Conservation (phyloP, 306 rosid genomes). For the Hippophae gyantsensis region DNA sequence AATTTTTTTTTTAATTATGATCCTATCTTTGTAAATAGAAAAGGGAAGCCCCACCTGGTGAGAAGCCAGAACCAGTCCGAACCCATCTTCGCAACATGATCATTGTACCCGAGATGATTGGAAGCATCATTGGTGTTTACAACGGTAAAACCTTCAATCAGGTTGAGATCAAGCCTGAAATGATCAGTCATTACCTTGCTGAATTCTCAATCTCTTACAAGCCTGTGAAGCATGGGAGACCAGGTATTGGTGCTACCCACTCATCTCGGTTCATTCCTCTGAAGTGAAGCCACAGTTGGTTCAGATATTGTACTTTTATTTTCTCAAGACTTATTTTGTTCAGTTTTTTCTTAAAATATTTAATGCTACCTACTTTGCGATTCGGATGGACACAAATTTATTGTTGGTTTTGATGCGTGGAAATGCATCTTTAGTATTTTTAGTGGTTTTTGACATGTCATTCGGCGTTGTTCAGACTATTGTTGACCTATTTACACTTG, state of each 20-base stretch:
- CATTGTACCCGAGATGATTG: constrained; percentile 87
- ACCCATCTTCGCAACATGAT: constrained; percentile 92
- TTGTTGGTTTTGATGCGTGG: too few species aligned
- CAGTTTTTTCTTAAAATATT: constrained; percentile 24
- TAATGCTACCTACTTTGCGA: constrained; percentile 9
- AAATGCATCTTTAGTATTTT: too few species aligned
- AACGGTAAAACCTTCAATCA: constrained; percentile 88
- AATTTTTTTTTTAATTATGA: too few species aligned
- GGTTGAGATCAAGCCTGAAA: constrained; percentile 88
- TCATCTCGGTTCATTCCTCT: constrained; percentile 96
- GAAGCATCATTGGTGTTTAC: constrained; percentile 82
- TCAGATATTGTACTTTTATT: constrained; percentile 14
- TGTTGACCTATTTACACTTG: too few species aligned
- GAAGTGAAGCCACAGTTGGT: constrained; percentile 43
- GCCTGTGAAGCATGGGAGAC: constrained; percentile 94
- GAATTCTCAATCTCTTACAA: constrained; percentile 93
- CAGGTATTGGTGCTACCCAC: constrained; percentile 99
- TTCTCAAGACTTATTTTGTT: constrained; percentile 14
- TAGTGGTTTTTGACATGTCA: too few species aligned
- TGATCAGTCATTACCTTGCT: constrained; percentile 86
- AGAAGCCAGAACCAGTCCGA: constrained; percentile 88
- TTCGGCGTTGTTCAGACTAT: too few species aligned
- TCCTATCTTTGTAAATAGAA: constrained; percentile 30
- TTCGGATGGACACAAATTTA: not conserved
- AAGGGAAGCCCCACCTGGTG: constrained; percentile 88